Evolutionary conservation across 2,329 filamentous ascomycete species (phyloP).

Genomic region (Pseudomassariella vexata): DNA sequence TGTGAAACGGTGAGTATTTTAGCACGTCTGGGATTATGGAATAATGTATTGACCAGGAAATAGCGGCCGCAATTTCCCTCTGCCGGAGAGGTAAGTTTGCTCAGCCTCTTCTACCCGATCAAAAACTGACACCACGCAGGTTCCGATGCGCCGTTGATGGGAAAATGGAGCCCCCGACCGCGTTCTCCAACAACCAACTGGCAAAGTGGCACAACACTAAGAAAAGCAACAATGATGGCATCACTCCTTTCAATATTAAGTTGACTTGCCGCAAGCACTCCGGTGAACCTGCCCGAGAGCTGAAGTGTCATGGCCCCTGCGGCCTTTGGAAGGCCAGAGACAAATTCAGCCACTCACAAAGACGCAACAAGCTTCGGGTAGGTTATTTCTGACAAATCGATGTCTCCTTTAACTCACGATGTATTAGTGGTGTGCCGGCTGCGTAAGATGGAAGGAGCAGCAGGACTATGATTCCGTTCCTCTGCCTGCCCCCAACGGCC

Average conservation of each 20-base stretch:
- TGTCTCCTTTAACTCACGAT: constrained; percentile 7
- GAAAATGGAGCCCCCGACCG: constrained; percentile 19
- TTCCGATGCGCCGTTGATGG: constrained; percentile 24
- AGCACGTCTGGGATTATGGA: too few relatives aligned
- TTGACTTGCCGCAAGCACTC: constrained; percentile 24
- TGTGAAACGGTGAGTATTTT: too few relatives aligned
- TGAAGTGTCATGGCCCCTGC: constrained; percentile 28
- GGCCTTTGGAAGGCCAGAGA: constrained; percentile 15
- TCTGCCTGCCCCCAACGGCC: constrained; percentile 14
- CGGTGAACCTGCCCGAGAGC: constrained; percentile 7
- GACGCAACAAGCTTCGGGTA: constrained; percentile 14
- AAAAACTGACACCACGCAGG: too few relatives aligned
- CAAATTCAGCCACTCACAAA: constrained; percentile 27
- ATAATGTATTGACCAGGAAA: too few relatives aligned
- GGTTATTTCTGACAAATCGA: too few relatives aligned
- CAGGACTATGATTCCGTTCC: constrained; percentile 17
- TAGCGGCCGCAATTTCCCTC: too few relatives aligned
- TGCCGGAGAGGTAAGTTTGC: neutral
- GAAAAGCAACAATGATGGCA: constrained; percentile 6
- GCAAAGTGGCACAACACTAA: constrained; percentile 16
- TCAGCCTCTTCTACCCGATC: too few relatives aligned
- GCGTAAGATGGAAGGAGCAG: constrained; percentile 24
- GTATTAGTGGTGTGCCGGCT: constrained; percentile 27
- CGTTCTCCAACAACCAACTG: constrained; percentile 25
- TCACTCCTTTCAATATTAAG: constrained; percentile 14